These are phyloP conservation scores for Phytophthora ramorum DNA, from an alignment of 352 stramenopile genomes.

Conservation along the genomic window DNA sequence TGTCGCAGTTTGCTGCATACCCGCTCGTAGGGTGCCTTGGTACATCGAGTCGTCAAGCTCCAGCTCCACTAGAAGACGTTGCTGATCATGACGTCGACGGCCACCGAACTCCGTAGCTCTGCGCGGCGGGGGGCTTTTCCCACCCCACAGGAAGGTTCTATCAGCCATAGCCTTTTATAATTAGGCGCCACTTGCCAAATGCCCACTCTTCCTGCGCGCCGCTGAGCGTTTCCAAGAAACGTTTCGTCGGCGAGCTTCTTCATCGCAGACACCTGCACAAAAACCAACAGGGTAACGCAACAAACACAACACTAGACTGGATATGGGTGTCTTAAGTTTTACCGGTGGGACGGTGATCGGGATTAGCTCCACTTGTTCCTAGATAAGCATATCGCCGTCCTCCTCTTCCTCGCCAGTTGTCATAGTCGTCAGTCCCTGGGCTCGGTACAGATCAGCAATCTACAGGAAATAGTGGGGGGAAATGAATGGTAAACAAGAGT, in stretches of 20 bases:
- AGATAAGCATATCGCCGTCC: conserved; percentile 85
- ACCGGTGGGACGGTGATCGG: conserved; percentile 5
- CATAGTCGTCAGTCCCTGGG: conserved; percentile 78
- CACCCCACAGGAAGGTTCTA: conserved; percentile 14
- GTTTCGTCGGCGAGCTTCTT: conserved; percentile 14
- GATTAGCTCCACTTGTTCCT: conserved; percentile 34
- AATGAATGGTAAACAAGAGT: conserved; percentile 4
- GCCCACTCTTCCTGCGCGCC: not conserved
- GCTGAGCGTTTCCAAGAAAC: conserved; percentile 22
- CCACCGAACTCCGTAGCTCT: conserved; percentile 19
- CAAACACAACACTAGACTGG: conserved; percentile 4
- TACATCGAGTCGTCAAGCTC: conserved; percentile 65
- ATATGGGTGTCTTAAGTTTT: conserved; percentile 19
- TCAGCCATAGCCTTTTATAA: conserved; percentile 32
- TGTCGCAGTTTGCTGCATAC: conserved; percentile 5
- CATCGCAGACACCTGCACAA: conserved; percentile 15
- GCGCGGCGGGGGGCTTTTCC: conserved; percentile 3
- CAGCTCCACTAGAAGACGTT: conserved; percentile 67
- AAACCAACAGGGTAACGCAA: conserved; percentile 12
- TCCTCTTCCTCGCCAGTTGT: conserved; percentile 69
- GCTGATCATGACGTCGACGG: conserved; percentile 44
- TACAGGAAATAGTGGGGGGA: conserved; percentile 17
- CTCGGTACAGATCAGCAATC: conserved; percentile 85
- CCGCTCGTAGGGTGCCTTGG: conserved; percentile 18
- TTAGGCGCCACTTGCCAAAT: conserved; percentile 30